Base-by-base conservation (phyloP, 495 filamentous ascomycete genomes). In the Aspergillus haitiensis region DNA sequence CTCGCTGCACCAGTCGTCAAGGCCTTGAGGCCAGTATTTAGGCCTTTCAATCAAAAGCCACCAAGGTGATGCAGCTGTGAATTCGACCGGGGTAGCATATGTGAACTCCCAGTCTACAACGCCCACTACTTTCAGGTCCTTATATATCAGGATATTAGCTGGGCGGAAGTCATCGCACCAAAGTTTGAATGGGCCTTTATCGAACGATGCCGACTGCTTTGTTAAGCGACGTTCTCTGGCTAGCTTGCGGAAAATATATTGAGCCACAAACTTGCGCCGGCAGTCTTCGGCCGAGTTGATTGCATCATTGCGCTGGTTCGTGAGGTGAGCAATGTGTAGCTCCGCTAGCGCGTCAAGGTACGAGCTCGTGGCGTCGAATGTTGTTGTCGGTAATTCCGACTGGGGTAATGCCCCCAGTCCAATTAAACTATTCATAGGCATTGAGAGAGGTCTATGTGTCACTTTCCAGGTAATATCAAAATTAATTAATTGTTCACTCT, bases 221-320 rank as follows among this genome's bases (percentile, higher is more conserved):
- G 53, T 58, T 6, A 68, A 57, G 7, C 64, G 65, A 35, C 64
- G 63, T 16, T 73, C 64, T 18, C 64, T 61, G 13, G 68, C 71
- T 12, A 78, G 60, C 49, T 61, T 69, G 16, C 67, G 68, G 59
- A 77, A 75, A 6, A 78, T 56, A 32, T 70, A 68, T 53, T 77
- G 72, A 10, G 77, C 74, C 1, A 77, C 70, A 54, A 77, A 75
- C 55, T 75, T 78, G 40, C 73, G 72, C 34, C 72, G 66, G 53
- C 68, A 75, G 59, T 80, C 78, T 13, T 78, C 72, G 11, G 67
- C 72, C 0, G 72, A 68, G 40, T 66, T 58, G 10, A 76, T 66
- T n/a, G 72, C 59, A 49, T 80, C 73, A 59, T 78, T 79, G 37
- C 73, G 68, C 61, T 79, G 76, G 57, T 73, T 69, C 7, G 64